A percentile compares a stretch with the other conserved stretches of the same genome.
phyloP scores from a whole-genome alignment of 2,329 filamentous ascomycete genomes.

The Stromatinia cepivora region DNA sequence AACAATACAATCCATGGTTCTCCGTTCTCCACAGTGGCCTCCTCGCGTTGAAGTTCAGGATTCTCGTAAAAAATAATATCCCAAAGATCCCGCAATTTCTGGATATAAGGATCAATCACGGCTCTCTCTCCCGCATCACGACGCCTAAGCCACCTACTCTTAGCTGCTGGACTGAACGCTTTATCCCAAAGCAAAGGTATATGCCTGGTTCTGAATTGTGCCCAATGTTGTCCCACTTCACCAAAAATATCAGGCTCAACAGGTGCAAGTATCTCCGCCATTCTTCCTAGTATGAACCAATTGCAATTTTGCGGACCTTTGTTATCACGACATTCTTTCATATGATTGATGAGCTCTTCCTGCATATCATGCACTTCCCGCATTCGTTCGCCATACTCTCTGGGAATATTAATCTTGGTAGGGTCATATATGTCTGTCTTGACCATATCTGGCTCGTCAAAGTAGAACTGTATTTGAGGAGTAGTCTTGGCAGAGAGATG shows the following conservation, averaged over 20 bases:
- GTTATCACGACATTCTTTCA: background rate
- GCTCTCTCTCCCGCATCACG: background rate
- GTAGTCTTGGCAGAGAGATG: slow-evolving; percentile 15
- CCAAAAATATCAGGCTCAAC: slow-evolving; percentile 10
- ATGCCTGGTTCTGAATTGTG: slow-evolving; percentile 5
- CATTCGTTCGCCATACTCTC: slow-evolving; percentile 2
- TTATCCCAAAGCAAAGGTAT: slow-evolving; percentile 15
- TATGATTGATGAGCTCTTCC: background rate
- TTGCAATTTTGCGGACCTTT: background rate
- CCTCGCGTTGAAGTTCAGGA: slow-evolving; percentile 8
- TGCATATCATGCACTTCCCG: slow-evolving; percentile 5
- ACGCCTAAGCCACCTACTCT: background rate
- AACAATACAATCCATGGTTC: slow-evolving; percentile 16
- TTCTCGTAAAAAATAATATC: background rate
- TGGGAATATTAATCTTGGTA: slow-evolving; percentile 11
- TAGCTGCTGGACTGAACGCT: background rate
- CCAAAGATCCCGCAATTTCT: slow-evolving; percentile 1
- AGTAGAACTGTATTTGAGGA: background rate
- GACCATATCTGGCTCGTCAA: slow-evolving; percentile 19
- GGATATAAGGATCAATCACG: slow-evolving; percentile 2
- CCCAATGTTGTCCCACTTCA: slow-evolving; percentile 15
- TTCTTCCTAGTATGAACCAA: slow-evolving; percentile 14
- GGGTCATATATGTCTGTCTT: slow-evolving; percentile 16
- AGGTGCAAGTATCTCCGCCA: slow-evolving; percentile 16
- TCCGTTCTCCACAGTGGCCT: background rate